Percentiles rank a stretch among this genome's conserved stretches.
These are phyloP conservation scores for Fagus sylvatica DNA, from an alignment of 306 rosid genomes.

Conservation along the genomic window DNA sequence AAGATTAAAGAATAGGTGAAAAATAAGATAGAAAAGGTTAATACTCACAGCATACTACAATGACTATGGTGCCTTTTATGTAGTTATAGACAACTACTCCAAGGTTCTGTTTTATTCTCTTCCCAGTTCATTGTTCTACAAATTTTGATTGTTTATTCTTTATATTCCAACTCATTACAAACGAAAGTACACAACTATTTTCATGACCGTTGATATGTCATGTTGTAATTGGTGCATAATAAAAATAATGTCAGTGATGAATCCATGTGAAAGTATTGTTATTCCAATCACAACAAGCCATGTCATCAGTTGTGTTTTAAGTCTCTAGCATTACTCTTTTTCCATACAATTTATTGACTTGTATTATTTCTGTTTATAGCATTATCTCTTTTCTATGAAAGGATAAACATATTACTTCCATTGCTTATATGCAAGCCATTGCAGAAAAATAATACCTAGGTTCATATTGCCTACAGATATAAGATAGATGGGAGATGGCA, in stretches of 20 bases:
- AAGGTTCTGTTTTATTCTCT: not conserved
- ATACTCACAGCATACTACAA: not conserved
- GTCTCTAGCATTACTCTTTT: not conserved
- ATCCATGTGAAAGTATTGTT: no score
- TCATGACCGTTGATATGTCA: no score
- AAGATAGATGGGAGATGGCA: constrained; percentile 13
- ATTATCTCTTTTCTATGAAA: not conserved
- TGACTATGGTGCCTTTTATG: not conserved
- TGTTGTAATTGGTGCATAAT: no score
- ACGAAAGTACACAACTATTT: no score
- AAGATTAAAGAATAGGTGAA: not conserved
- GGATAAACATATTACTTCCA: constrained; percentile 15
- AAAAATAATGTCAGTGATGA: no score
- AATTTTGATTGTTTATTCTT: no score
- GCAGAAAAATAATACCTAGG: not conserved
- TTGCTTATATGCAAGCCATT: not conserved
- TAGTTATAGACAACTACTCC: not conserved
- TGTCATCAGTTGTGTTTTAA: no score
- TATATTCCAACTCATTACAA: no score
- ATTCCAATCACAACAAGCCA: no score
- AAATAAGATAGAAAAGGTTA: not conserved
- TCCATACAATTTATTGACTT: not conserved
- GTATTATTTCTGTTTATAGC: not conserved
- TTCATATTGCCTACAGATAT: not conserved
- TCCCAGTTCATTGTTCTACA: not conserved